Evolutionary conservation across 2,329 filamentous ascomycete genomes (phyloP).

Genomic region (Fusarium palustre): DNA sequence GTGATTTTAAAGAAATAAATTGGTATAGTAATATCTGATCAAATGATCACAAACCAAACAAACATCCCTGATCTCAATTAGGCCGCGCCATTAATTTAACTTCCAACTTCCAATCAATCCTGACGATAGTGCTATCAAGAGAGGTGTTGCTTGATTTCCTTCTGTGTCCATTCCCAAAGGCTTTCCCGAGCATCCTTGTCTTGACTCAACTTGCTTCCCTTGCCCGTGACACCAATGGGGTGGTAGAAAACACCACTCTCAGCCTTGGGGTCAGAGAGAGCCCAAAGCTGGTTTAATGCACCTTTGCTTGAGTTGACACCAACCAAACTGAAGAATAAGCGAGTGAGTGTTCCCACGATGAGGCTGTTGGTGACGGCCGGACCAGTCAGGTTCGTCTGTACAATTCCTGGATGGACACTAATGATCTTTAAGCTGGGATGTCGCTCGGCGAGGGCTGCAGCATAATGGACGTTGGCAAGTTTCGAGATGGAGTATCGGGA

Average conservation of each 20-base stretch:
- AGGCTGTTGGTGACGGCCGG: not conserved
- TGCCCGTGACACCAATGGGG: conserved; percentile 9
- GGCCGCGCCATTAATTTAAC: not conserved
- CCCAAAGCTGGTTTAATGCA: not conserved
- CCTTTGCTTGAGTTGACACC: not conserved
- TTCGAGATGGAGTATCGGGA: conserved; percentile 6
- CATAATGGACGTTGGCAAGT: conserved; percentile 17
- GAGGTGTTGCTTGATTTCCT: conserved; percentile 8
- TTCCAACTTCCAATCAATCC: too few species aligned
- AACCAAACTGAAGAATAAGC: accelerated
- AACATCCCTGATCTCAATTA: not conserved
- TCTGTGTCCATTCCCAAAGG: conserved; percentile 17
- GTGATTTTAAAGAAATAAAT: not conserved
- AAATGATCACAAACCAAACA: not conserved
- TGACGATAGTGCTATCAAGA: accelerated
- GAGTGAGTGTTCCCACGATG: not conserved
- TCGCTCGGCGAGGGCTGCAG: conserved; percentile 2
- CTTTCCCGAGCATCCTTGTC: not conserved
- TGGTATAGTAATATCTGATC: not conserved
- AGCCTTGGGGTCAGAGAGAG: not conserved
- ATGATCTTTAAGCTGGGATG: conserved; percentile 2
- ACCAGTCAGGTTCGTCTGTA: not conserved
- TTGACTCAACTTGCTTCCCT: conserved; percentile 3
- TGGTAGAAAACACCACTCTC: conserved; percentile 11
- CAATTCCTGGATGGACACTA: conserved; percentile 3